Base-by-base conservation (phyloP, 2,329 filamentous ascomycete species). In the Blastomyces percursus region DNA sequence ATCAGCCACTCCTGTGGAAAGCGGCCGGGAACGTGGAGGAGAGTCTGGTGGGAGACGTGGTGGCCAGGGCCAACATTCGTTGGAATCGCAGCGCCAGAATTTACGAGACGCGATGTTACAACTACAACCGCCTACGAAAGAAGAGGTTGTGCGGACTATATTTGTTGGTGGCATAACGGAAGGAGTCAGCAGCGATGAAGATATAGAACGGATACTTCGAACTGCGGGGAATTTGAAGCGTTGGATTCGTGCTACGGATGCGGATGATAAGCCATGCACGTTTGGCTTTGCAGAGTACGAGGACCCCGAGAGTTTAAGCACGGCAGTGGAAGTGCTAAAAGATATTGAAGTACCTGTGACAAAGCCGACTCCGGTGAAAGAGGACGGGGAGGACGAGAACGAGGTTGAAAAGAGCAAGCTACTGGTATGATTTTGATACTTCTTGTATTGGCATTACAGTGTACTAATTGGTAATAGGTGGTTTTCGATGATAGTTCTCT, bases 271-370 rank as follows among this genome's bases (percentile, higher is more conserved):
- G 76, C 86, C 86, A 62, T 87, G 88, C 75, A 88, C 87, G 66
- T 97, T 97, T 79, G 94, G 93, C 16, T 97, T 99, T 76, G 94
- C 93, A 64, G 89, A 96, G 75, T 99, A 89, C 75, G 93, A 96
- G 66, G 92, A 97, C 74, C 86, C 87, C 30, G 90, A 96, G 74
- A 93, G 91, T 67, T 81, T 99, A 68, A 86, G 88, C 73, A 87
- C 87, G 54, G 94, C 93, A 52, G 86, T 92, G 62, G 91, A 95
- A 74, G 84, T 96, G 62, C 84, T 96, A 69, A 86, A 86, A 72
- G 87, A 94, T 69, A 81, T 96, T 66, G 82, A 91, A 71, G 84
- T 97, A 58, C 94, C 94, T 38, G 80, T 86, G 50, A 90, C 91
- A 77, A 88, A 86, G 73, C 89, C 93, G 74, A 76, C 30, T 78